Evolutionary conservation across 2,329 filamentous ascomycete genomes (phyloP), one percentile per base, ranked within the genome.

Genomic region (Cladosporium phlei): DNA sequence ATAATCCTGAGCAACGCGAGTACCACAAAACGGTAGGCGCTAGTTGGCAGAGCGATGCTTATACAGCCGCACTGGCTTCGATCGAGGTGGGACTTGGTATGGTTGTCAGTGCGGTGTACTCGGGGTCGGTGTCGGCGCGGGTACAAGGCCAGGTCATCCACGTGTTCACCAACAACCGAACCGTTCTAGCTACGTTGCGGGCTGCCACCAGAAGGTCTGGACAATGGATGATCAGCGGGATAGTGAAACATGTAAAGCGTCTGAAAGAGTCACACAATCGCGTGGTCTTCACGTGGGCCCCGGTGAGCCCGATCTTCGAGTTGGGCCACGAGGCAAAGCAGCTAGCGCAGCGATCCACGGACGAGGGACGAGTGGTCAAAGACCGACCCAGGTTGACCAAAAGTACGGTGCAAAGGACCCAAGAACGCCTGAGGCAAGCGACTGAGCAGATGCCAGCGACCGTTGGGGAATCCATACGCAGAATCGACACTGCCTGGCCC

Each of bases 1-100:
- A 40, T 4, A n/a, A 29, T 11, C 2, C 2, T 21, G 38, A 20
- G 38, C 38, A 11, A 22, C 12, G 7, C 11, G 22, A 35, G n/a
- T 47, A 47, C 12, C 27, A 38, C 20, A 47, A n/a, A 5, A 47
- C 25, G 16, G 1, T 47, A 25, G 35, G 44, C 12, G 24, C 4
- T 9, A 17, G 4, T 9, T 7, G 4, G n/a, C 17, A 27, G 11
- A 25, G 12, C 3, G 35, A 32, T n/a, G 20, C 34, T 2, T 30
- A 32, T 8, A 22, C 27, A 24, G 44, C 33, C 12, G 10, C 24
- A 5, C 34, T 39, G 34, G 34, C 34, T 17, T 38, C 34, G 14
- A 39, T 47, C 24, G 24, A 38, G 14, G 33, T 21, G 17, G 43
- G 43, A 25, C 21, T 30, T n/a, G 22, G 22, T 28, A 2, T 25